phyloP scores from a whole-genome alignment of 495 filamentous ascomycete genomes.

The Penicillium roqueforti region DNA sequence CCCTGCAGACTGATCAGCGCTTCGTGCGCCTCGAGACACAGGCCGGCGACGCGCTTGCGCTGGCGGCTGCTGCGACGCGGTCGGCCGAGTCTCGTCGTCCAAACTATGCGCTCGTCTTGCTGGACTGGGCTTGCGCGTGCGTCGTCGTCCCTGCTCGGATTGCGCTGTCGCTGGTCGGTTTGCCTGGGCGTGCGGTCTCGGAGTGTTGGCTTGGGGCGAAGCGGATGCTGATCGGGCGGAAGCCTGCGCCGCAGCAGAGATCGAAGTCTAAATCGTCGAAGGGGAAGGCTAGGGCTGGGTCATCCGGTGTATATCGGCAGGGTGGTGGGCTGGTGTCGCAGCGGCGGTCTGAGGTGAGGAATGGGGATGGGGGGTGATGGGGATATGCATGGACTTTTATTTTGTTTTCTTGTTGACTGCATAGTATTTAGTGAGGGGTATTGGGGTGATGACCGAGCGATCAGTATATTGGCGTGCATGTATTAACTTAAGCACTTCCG shows the following conservation, averaged over 20 bases:
- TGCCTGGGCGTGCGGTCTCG: constrained; percentile 24
- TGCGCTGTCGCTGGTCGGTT: constrained; percentile 17
- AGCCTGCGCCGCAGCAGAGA: background rate
- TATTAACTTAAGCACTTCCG: too few species aligned
- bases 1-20: constrained; percentile 69
- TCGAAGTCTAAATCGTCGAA: constrained; percentile 15
- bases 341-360: background rate
- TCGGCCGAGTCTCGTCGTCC: constrained; percentile 16
- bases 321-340: background rate
- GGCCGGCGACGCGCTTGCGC: constrained; percentile 69
- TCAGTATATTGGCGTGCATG: background rate
- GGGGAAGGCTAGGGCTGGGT: background rate
- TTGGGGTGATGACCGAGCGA: background rate
- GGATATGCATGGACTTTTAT: background rate
- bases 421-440: background rate
- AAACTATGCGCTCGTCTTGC: constrained; percentile 20
- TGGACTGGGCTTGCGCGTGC: constrained; percentile 29
- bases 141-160: constrained; percentile 29
- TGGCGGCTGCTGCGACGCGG: constrained; percentile 71
- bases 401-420: background rate
- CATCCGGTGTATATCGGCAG: background rate
- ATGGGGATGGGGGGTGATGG: background rate
- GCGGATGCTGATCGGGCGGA: constrained; percentile 9
- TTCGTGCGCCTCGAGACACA: constrained; percentile 65
- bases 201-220: constrained; percentile 16